These are phyloP conservation scores for Scolecobasidium constrictum DNA, from an alignment of 2,329 filamentous ascomycete genomes.

Conservation along the genomic window DNA sequence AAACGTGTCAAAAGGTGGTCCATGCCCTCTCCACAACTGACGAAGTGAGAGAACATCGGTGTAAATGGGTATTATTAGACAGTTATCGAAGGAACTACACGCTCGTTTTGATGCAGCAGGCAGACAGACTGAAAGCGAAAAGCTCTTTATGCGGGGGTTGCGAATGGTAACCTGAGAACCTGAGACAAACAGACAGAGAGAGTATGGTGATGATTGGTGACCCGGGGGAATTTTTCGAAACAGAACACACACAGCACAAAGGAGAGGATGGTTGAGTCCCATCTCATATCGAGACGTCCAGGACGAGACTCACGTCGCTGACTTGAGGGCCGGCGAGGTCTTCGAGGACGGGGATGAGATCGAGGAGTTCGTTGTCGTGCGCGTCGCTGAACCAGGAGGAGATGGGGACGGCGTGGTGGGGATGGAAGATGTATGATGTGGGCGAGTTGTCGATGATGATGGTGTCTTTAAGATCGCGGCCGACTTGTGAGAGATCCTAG, in stretches of 20 bases:
- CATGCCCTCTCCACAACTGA: too few species aligned
- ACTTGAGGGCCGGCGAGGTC: slow-evolving; percentile 84
- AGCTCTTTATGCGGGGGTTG: neutral
- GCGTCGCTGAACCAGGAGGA: slow-evolving; percentile 99
- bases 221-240: too few species aligned
- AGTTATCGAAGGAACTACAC: neutral
- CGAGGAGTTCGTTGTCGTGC: slow-evolving; percentile 95
- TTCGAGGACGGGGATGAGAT: slow-evolving; percentile 95
- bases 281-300: slow-evolving; percentile 59
- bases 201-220: too few species aligned
- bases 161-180: too few species aligned
- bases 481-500: slow-evolving; percentile 86
- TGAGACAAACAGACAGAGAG: neutral
- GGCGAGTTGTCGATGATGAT: slow-evolving; percentile 99
- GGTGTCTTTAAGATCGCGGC: slow-evolving; percentile 88
- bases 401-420: slow-evolving; percentile 96
- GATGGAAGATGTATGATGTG: slow-evolving; percentile 98
- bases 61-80: neutral
- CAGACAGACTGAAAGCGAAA: too few species aligned
- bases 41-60: too few species aligned
- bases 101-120: neutral
- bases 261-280: too few species aligned
- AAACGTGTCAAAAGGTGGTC: too few species aligned
- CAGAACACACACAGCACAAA: too few species aligned
- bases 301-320: slow-evolving; percentile 89